Base-by-base conservation (phyloP, 2,329 filamentous ascomycete genomes). In the Fusarium coffeatum region DNA sequence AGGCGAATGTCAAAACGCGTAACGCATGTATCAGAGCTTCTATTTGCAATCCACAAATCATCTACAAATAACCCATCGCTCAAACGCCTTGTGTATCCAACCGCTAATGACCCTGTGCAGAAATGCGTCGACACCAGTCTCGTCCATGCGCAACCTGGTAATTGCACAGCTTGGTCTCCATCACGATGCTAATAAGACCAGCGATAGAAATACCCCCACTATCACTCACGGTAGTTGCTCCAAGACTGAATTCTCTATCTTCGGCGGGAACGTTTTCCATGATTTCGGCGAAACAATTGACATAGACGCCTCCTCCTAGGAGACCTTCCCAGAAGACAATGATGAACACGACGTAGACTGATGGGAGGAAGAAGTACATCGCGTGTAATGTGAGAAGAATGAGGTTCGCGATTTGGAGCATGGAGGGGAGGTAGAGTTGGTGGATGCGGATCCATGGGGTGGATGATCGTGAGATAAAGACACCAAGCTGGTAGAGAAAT, bases 261-360 rank as follows among this genome's bases (percentile, higher is more conserved):
- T 89, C 87, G 7, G 86, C 83, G 0, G 90, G 89, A 2, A 98
- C 90, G 9, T 90, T 89, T 74, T 98, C 93, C 78, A 93, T 91
- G 66, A 99, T 98, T 77, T 97, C 93, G 1, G 94, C 93, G 80
- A 98, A 99, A 0, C 94, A 97, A 75, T 95, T 97, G 64, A 98
- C 94, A 75, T 99, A 99, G 0, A 98, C 96, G 6, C 93, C 85
- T 0, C 96, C 96, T 1, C 96, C 96, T 0, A 99, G 83, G 15
- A 98, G 80, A 0, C 96, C 96, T 78, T 98, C 96, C 95, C 95
- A 98, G 76, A 98, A 96, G 22, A 98, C 85, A 64, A 98, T 83
- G 23, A 88, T 64, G 75, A 97, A 98, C 2, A 98, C 84, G n/a
- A 97, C 74, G 77, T 93, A 98, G 25, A 98, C 92, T 27, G 84